phyloP scores from a whole-genome alignment of 352 stramenopile species.

The Globisporangium ultimum region DNA sequence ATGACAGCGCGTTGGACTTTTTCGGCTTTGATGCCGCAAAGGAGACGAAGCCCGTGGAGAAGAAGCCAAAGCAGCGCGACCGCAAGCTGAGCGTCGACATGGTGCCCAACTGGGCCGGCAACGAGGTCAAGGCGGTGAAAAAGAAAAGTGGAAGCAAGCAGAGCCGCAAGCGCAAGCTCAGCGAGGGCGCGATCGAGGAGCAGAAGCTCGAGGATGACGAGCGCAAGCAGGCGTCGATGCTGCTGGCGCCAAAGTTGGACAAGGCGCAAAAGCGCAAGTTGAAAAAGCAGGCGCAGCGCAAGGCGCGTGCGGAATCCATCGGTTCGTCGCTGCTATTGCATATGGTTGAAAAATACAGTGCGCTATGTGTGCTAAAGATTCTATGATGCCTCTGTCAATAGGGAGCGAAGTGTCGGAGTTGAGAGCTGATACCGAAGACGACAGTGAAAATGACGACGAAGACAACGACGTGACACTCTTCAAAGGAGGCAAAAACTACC shows the following conservation, averaged over 20 bases:
- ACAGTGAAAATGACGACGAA: constrained; percentile 16
- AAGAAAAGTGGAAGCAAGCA: constrained; percentile 61
- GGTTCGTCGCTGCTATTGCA: constrained; percentile 6
- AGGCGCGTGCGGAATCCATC: constrained; percentile 35
- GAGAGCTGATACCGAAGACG: constrained; percentile 17
- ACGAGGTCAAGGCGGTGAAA: constrained; percentile 28
- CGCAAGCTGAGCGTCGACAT: constrained; percentile 72
- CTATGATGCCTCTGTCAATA: no score
- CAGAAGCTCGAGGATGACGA: constrained; percentile 64
- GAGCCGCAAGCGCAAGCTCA: constrained; percentile 81
- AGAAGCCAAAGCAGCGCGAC: constrained; percentile 28
- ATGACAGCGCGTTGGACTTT: constrained; percentile 67
- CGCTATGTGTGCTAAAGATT: no score
- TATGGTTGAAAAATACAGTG: no score
- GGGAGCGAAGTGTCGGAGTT: constrained; percentile 18
- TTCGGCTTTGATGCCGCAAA: constrained; percentile 61
- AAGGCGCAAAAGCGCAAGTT: constrained; percentile 36
- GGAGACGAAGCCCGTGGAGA: constrained; percentile 21
- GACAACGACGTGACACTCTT: constrained; percentile 52
- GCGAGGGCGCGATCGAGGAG: constrained; percentile 72
- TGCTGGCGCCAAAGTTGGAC: constrained; percentile 50
- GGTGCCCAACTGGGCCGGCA: constrained; percentile 62
- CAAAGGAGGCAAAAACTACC: constrained; percentile 24
- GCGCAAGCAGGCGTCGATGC: constrained; percentile 57
- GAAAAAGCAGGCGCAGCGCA: constrained; percentile 47